phyloP scores from a whole-genome alignment of 257 asterid species.

The Salvia splendens region DNA sequence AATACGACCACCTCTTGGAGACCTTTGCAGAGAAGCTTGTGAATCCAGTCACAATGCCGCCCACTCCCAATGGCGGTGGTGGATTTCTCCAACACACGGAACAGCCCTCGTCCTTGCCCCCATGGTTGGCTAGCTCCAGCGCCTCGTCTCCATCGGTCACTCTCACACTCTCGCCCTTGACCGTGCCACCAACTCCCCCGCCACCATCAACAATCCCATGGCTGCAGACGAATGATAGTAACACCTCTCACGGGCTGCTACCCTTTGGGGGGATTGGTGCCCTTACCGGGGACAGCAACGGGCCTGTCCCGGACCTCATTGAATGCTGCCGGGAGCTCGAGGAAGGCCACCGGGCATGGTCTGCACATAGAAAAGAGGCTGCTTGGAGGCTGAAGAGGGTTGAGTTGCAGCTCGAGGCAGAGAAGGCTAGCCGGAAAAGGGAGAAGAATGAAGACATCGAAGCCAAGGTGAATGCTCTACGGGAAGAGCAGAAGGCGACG shows the following conservation, averaged over 20 bases:
- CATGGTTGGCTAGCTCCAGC: conserved; percentile 72
- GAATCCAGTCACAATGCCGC: conserved; percentile 37
- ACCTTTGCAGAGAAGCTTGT: conserved; percentile 66
- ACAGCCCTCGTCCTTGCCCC: conserved; percentile 55
- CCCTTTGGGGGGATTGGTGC: conserved; percentile 34
- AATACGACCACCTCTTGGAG: conserved; percentile 58
- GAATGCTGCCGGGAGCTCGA: conserved; percentile 83
- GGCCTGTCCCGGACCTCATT: conserved; percentile 49
- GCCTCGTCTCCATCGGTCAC: conserved; percentile 68
- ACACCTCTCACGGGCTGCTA: conserved; percentile 21
- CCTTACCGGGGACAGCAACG: conserved; percentile 36
- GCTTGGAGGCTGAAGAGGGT: conserved; percentile 85
- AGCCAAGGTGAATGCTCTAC: conserved; percentile 67
- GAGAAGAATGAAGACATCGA: conserved; percentile 84
- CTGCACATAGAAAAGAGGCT: conserved; percentile 77
- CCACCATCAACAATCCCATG: conserved; percentile 46
- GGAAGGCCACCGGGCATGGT: conserved; percentile 78
- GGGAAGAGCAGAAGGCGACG: conserved; percentile 68
- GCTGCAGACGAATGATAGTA: conserved; percentile 47
- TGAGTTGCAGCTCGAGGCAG: conserved; percentile 80
- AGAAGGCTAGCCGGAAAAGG: conserved; percentile 69
- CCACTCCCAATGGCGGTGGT: conserved; percentile 50
- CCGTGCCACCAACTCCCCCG: conserved; percentile 38
- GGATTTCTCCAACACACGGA: conserved; percentile 39
- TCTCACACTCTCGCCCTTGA: conserved; percentile 60